Base-by-base conservation (phyloP, 345 rosid genomes). In the Barbarea vulgaris region DNA sequence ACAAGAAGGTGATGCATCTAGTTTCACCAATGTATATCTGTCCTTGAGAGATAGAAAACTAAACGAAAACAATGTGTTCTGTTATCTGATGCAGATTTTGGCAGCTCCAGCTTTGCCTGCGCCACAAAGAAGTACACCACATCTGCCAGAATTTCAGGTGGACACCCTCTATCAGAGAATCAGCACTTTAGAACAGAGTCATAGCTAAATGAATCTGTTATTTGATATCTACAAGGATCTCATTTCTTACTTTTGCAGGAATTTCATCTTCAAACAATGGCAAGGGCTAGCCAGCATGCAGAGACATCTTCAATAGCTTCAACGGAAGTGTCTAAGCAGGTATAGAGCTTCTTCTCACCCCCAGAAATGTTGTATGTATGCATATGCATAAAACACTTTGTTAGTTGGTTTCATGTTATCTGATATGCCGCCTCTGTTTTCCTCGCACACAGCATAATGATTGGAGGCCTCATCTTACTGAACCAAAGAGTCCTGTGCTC, bases 121-220 rank as follows among this genome's bases (percentile, higher is more conserved):
- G 36, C 51, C 81, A 50, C 90, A 80, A 28, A 89, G 96, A 87
- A 90, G 88, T 72, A 77, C 78, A 56, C 98, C 96, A 44, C 89
- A 93, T 75, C 85, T 77, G 51, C 93, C 93, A 60, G 94, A 87
- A 64, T 95, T 93, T 81, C 96, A 87, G 86, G 99, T 91, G 79
- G 80, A 53, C 53, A 61, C n/a, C 64, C 42, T 15, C 7, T 28
- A 67, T n/a, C 28, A 50, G 41, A 54, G 67, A 34, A 68, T 61
- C 65, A 62, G 33, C 31, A 51, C 13, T 34, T 44, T 44, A 46
- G 46, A 34, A 62, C 34, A 9, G 33, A 8, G 34, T 9, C 67
- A 6, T 41, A 25, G 52, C 67, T 41, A 5, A 55, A 56, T 9
- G 67, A 64, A 46, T 19, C 17, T 55, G 31, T 56, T 46, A 30